Base-by-base conservation (phyloP, 2,329 filamentous ascomycete species). In the Paradendryphiella salina region DNA sequence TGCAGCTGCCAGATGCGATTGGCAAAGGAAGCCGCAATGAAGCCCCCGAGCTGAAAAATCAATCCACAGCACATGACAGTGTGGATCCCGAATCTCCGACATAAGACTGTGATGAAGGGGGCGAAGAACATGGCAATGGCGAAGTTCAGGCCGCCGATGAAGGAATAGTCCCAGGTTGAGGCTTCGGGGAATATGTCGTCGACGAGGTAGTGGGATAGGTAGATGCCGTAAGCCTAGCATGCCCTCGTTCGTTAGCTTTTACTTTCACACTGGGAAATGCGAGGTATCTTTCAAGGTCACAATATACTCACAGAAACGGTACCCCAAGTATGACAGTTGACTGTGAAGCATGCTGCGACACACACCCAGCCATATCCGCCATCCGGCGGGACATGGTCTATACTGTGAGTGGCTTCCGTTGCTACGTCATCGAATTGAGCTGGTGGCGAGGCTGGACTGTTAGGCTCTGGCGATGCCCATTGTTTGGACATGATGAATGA, bases 141-240 rank as follows among this genome's bases (percentile, higher is more conserved):
- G 48, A 77, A 73, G 44, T 70, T 69, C 20, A 77, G 59, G 13
- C 74, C 73, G 5, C 75, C 74, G 20, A 77, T 67, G 35, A 75
- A 68, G 4, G 73, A 73, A 55, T 72, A 77, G 47, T 75, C 69
- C 34, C 75, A 60, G 0, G 68, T 41, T 1, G 60, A 63, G 11
- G 75, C 71, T 13, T 60, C 60, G 0, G 68, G 63, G 41, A 75
- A 77, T 7, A 63, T 63, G 7, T 67, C 44, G 31, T 69, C 57
- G 5, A 63, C 50, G 11, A 77, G 63, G 49, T 76, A 79, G 43
- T 76, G 70, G 5, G 72, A 68, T 0, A 79, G 68, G 47, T 77
- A 78, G 11, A 79, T 71, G 31, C 75, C 75, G 49, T 75, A 79
- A 15, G 60, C 58, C 60, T 57, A 21, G 20, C 6, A 44, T 21